Evolutionary conservation across 2,329 filamentous ascomycete species (phyloP).

Genomic region (Allantophomopsis cytisporea): DNA sequence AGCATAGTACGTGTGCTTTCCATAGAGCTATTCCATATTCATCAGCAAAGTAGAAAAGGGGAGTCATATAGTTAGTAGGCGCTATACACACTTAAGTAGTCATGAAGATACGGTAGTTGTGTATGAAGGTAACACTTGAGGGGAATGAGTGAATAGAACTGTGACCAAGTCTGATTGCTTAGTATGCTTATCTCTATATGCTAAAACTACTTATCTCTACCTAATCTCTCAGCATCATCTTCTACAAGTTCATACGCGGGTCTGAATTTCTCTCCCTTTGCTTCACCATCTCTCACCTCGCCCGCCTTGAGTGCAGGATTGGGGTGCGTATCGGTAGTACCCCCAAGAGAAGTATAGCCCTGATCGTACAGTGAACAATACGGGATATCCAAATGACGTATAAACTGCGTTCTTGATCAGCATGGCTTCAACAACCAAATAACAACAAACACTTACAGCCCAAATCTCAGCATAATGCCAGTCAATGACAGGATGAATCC

Average conservation of each 20-base stretch:
- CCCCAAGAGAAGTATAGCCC: constrained; percentile 88
- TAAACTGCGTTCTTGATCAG: constrained; percentile 40
- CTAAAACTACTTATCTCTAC: constrained; percentile 41
- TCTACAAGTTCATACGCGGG: constrained; percentile 65
- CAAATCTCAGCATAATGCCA: constrained; percentile 96
- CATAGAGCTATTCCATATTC: no score
- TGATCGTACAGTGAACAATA: constrained; percentile 82
- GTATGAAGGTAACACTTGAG: no score
- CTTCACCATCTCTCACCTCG: constrained; percentile 14
- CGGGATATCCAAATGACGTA: constrained; percentile 62
- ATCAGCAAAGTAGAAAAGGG: no score
- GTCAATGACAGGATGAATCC: constrained; percentile 90
- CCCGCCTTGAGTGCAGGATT: constrained; percentile 57
- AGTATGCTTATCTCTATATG: no score
- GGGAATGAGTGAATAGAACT: no score
- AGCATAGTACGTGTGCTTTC: no score
- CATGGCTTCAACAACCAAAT: background rate
- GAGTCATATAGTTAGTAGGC: no score
- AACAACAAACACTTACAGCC: constrained; percentile 47
- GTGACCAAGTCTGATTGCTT: no score
- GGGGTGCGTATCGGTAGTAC: constrained; percentile 74
- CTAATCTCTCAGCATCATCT: constrained; percentile 68
- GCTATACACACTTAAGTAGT: no score
- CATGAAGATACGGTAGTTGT: no score
- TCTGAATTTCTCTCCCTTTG: constrained; percentile 33